Percentiles rank a stretch among this genome's conserved stretches.
phyloP scores from a whole-genome alignment of 352 stramenopile species.

The Globisporangium acanthophoron region DNA sequence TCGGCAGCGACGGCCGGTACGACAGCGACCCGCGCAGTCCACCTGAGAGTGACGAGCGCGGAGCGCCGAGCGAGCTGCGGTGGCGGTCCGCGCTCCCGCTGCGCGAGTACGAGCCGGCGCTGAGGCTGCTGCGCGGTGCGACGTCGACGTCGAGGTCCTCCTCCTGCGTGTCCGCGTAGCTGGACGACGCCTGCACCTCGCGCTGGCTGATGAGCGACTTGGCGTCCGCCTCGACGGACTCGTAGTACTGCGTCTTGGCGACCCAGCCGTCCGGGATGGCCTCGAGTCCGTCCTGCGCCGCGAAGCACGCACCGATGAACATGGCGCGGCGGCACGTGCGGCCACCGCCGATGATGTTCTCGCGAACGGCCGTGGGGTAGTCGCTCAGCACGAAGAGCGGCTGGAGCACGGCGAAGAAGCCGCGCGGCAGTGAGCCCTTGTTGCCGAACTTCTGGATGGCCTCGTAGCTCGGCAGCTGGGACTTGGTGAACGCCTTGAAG shows the following conservation, averaged over 20 bases:
- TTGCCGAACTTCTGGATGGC: constrained; percentile 84
- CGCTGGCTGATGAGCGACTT: constrained; percentile 57
- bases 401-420: constrained; percentile 69
- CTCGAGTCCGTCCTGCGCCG: constrained; percentile 62
- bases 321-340: constrained; percentile 72
- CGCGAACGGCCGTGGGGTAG: constrained; percentile 69
- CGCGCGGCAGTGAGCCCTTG: constrained; percentile 56
- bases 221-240: constrained; percentile 75
- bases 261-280: constrained; percentile 67
- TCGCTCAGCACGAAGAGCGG: constrained; percentile 76
- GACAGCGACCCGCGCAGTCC: constrained; percentile 12
- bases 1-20: not conserved
- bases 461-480: constrained; percentile 71
- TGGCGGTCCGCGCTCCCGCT: constrained; percentile 14
- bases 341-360: constrained; percentile 79
- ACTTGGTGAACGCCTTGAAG: constrained; percentile 84
- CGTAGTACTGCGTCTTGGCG: constrained; percentile 77
- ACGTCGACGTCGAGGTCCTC: constrained; percentile 33
- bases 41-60: constrained; percentile 32
- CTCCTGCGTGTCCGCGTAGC: constrained; percentile 21
- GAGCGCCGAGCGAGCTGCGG: constrained; percentile 8
- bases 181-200: constrained; percentile 42
- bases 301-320: constrained; percentile 81
- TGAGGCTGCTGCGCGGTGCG: constrained; percentile 21
- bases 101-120: constrained; percentile 44